Evolutionary conservation across 1,284 basidiomycete genomes (phyloP).

Genomic region (Fomitopsis palustris): DNA sequence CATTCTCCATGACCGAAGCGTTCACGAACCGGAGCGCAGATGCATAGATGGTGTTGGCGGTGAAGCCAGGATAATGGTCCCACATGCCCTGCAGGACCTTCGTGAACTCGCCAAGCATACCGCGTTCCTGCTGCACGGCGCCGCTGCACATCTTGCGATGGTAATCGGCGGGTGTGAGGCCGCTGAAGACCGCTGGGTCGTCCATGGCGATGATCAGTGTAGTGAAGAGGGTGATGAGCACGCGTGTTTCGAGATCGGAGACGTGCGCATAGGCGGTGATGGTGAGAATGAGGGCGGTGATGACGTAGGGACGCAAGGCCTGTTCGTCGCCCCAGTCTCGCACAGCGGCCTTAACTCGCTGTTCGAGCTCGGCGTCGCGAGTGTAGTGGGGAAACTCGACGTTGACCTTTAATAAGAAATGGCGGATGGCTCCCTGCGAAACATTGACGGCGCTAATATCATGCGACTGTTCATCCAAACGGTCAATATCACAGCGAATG

Average conservation of each 20-base stretch:
- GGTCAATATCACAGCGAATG: too few species aligned
- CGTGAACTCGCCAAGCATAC: constrained; percentile 13
- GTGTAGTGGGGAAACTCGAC: constrained; percentile 1
- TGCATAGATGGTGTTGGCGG: constrained; percentile 12
- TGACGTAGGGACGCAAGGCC: constrained; percentile 3
- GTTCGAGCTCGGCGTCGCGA: constrained; percentile 7
- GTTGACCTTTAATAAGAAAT: constrained; percentile 2
- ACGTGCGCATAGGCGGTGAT: constrained; percentile 15
- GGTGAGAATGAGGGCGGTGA: constrained; percentile 10
- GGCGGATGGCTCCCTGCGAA: neutral
- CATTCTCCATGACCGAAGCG: constrained; percentile 15
- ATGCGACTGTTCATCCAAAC: too few species aligned
- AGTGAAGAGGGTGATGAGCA: constrained; percentile 18
- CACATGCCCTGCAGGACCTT: constrained; percentile 9
- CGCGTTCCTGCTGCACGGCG: constrained; percentile 11
- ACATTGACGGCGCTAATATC: neutral
- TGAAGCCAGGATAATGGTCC: constrained; percentile 13
- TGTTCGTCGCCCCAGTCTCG: constrained; percentile 6
- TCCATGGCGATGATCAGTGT: constrained; percentile 12
- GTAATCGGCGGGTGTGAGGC: constrained; percentile 12
- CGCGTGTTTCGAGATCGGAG: constrained; percentile 8
- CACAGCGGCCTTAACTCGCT: constrained; percentile 4
- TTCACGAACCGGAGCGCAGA: constrained; percentile 15
- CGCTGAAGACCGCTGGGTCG: constrained; percentile 12
- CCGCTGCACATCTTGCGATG: constrained; percentile 10